Conservation (phyloP, 805 yeast species). For the Spathaspora boniae region DNA sequence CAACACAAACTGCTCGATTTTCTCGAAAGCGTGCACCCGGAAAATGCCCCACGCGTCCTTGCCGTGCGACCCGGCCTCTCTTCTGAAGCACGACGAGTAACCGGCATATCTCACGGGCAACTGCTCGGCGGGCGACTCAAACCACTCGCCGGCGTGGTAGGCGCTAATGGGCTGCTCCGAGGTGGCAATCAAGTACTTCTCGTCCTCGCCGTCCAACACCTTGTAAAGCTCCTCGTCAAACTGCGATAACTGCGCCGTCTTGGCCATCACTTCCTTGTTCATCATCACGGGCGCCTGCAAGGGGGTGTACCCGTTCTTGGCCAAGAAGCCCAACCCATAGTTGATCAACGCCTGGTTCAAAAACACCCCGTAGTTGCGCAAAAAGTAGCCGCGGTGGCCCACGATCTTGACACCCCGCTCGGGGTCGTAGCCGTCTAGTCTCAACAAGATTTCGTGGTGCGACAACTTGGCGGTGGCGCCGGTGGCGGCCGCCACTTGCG, state of each 20-base stretch:
- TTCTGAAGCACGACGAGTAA: constrained; percentile 96
- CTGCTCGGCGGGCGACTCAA: constrained; percentile 95
- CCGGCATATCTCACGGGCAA: constrained; percentile 97
- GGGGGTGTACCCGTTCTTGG: constrained; percentile 76
- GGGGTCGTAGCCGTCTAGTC: constrained; percentile 97
- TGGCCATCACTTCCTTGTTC: constrained; percentile 99
- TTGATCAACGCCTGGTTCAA: constrained; percentile 96
- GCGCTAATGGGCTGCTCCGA: constrained; percentile 99
- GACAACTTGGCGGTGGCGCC: constrained; percentile 76
- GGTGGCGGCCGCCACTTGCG: constrained; percentile 70
- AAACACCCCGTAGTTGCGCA: constrained; percentile 93
- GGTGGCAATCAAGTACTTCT: constrained; percentile 95
- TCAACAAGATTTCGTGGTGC: constrained; percentile 90
- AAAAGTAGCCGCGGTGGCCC: constrained; percentile 98
- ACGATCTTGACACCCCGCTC: constrained; percentile 97
- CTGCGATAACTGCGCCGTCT: constrained; percentile 96
- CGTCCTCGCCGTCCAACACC: constrained; percentile 95
- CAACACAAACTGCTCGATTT: constrained; percentile 92
- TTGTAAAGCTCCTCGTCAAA: constrained; percentile 98
- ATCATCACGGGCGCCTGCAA: constrained; percentile 99
- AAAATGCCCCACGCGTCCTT: constrained; percentile 99
- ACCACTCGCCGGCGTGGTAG: constrained; percentile 97
- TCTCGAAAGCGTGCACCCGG: constrained; percentile 98
- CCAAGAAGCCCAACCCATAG: constrained; percentile 86
- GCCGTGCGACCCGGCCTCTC: constrained; percentile 99